phyloP scores from a whole-genome alignment of 2,329 filamentous ascomycete species.

The Fusarium denticulatum region DNA sequence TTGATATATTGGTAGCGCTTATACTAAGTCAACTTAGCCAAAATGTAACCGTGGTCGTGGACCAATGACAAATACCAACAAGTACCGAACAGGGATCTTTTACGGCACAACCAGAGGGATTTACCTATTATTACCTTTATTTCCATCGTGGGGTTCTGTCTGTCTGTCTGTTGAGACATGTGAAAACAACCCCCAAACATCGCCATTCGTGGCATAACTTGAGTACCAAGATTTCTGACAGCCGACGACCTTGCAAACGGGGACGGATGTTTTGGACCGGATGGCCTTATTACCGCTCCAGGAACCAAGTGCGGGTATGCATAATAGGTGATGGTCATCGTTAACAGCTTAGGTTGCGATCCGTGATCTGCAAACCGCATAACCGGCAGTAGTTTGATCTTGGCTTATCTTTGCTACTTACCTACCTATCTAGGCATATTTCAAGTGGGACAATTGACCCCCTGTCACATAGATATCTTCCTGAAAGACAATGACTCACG shows the following conservation, averaged over 20 bases:
- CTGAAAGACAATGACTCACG: not conserved
- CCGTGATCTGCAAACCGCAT: not conserved
- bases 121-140: not conserved
- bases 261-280: not conserved
- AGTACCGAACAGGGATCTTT: not conserved
- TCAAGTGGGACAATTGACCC: not conserved
- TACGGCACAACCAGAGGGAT: not conserved
- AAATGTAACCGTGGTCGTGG: not conserved
- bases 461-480: not conserved
- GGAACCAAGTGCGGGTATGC: not conserved
- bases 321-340: not conserved
- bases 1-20: not conserved
- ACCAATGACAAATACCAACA: not conserved
- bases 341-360: not conserved
- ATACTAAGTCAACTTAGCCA: not conserved
- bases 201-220: not conserved
- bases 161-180: not conserved
- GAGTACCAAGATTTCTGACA: not conserved
- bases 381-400: not conserved
- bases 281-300: not conserved
- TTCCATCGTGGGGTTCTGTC: not conserved
- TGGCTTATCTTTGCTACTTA: not conserved
- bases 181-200: not conserved
- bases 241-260: not conserved
- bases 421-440: not conserved